These are phyloP conservation scores for Cytospora chrysosperma DNA, from an alignment of 2,329 filamentous ascomycete genomes.

Conservation along the genomic window DNA sequence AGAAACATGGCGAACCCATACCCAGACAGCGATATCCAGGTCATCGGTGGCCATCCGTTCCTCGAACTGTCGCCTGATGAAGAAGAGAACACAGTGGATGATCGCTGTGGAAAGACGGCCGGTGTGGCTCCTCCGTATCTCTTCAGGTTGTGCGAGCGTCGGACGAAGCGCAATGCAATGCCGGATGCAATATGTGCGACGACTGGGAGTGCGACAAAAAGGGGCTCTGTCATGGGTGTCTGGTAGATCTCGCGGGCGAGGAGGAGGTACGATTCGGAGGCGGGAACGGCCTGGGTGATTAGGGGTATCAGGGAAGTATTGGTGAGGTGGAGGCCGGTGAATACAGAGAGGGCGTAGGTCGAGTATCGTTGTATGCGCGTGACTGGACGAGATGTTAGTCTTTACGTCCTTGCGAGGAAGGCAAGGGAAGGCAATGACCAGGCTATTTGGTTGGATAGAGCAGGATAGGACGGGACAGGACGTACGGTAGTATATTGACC, in stretches of 20 bases:
- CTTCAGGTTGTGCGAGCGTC: conserved; percentile 67
- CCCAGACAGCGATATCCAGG: conserved; percentile 68
- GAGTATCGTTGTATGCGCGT: conserved; percentile 82
- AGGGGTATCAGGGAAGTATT: conserved; percentile 83
- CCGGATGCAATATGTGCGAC: conserved; percentile 75
- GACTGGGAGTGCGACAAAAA: conserved; percentile 75
- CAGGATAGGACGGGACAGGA: conserved; percentile 20
- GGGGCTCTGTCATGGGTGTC: conserved; percentile 73
- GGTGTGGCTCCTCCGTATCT: conserved; percentile 72
- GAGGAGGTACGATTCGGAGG: conserved; percentile 82
- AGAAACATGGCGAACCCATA: conserved; percentile 68
- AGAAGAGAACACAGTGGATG: conserved; percentile 33
- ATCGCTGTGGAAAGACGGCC: conserved; percentile 44
- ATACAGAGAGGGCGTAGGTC: conserved; percentile 78
- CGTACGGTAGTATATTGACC: conserved; percentile 74
- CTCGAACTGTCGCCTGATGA: conserved; percentile 32
- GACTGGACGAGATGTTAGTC: conserved; percentile 41
- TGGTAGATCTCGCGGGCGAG: conserved; percentile 93
- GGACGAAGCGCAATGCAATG: conserved; percentile 71
- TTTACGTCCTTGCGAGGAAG: not conserved
- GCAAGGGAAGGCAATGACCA: not conserved
- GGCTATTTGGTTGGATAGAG: conserved; percentile 27
- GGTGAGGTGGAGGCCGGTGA: conserved; percentile 72
- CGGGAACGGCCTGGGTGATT: conserved; percentile 66
- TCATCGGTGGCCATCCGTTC: conserved; percentile 65